A percentile compares a stretch with the other conserved stretches of the same genome.
phyloP scores from a whole-genome alignment of 2,329 filamentous ascomycete species.

The Fusarium hainanense region DNA sequence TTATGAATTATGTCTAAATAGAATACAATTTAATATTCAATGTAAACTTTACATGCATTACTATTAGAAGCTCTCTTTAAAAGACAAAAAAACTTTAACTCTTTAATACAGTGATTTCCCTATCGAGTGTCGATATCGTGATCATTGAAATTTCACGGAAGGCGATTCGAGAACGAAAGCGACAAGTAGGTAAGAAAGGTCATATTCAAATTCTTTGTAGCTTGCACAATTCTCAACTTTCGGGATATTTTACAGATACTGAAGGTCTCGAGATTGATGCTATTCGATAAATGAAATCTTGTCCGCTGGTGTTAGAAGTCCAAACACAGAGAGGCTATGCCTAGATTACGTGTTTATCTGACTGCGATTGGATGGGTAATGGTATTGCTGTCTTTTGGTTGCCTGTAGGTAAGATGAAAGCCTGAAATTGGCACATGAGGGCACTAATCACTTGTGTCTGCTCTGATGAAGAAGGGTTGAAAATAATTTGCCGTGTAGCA shows the following conservation, averaged over 20 bases:
- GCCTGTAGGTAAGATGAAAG: neutral
- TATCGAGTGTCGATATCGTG: no score
- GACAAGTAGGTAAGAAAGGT: no score
- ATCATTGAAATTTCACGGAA: no score
- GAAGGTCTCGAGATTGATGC: neutral
- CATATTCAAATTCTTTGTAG: no score
- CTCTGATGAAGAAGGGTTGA: neutral
- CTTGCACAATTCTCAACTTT: no score
- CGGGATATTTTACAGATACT: neutral
- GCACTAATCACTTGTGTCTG: neutral
- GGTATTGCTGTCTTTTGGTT: neutral
- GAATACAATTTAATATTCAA: no score
- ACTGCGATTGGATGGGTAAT: neutral
- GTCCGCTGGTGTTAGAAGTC: neutral
- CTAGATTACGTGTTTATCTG: neutral
- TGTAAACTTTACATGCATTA: no score
- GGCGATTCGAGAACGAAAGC: no score
- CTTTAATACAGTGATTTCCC: no score
- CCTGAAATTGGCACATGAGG: neutral
- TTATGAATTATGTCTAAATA: neutral
- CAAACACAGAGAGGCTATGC: neutral
- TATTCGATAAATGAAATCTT: fast-evolving
- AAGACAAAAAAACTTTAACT: no score
- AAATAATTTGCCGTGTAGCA: neutral
- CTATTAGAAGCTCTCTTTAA: no score